A percentile compares a stretch with the other conserved stretches of the same genome.
These are phyloP conservation scores for Leccinum variabile DNA, from an alignment of 1,284 basidiomycete genomes.

Conservation along the genomic window DNA sequence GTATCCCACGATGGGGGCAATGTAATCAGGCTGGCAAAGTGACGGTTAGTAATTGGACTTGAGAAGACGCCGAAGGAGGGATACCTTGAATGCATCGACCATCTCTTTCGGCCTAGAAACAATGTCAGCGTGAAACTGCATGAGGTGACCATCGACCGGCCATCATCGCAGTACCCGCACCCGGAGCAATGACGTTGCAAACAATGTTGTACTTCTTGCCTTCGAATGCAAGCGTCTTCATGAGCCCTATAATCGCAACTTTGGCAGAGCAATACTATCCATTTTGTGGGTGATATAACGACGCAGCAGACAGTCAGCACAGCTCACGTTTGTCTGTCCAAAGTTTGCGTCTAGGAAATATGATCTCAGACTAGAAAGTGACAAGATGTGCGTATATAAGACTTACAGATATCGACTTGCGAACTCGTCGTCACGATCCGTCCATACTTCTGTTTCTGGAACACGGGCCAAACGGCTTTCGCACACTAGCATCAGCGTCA, in stretches of 20 bases:
- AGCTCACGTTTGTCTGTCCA: conserved; percentile 80
- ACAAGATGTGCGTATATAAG: neutral
- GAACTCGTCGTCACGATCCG: conserved; percentile 95
- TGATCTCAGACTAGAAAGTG: conserved; percentile 6
- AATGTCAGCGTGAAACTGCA: neutral
- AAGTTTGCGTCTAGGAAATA: conserved; percentile 80
- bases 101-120: conserved; percentile 79
- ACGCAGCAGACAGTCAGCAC: neutral
- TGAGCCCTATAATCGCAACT: conserved; percentile 89
- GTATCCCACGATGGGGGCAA: conserved; percentile 92
- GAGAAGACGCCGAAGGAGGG: conserved; percentile 3
- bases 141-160: conserved; percentile 29
- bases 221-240: conserved; percentile 89
- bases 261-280: conserved; percentile 88
- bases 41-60: neutral
- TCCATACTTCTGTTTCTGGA: conserved; percentile 96
- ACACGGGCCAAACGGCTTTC: conserved; percentile 96
- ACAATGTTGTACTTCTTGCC: conserved; percentile 90
- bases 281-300: conserved; percentile 1
- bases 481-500: conserved; percentile 55
- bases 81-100: conserved; percentile 89
- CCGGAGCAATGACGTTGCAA: conserved; percentile 87
- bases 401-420: conserved; percentile 87
- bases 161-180: conserved; percentile 94
- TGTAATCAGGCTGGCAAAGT: conserved; percentile 72